These are phyloP conservation scores for Boehmeria nivea DNA, from an alignment of 306 rosid genomes.

Conservation along the genomic window DNA sequence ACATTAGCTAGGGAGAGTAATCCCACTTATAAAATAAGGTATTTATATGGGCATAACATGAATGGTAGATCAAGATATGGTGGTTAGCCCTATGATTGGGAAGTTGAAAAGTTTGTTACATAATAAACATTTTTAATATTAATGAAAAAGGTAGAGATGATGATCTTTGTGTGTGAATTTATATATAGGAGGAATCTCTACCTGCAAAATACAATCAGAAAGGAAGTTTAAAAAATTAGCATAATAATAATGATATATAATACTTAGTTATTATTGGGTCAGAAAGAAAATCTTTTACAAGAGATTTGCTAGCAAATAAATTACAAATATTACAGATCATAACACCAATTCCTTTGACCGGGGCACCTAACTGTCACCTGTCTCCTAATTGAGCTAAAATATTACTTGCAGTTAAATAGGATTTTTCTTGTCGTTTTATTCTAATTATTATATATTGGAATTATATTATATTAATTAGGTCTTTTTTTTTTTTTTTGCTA, in stretches of 20 bases:
- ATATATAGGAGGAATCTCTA: conserved; percentile 26
- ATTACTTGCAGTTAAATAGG: too few species aligned
- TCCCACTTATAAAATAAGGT: conserved; percentile 20
- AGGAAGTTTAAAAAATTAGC: background rate
- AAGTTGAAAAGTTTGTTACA: conserved; percentile 35
- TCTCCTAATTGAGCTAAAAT: background rate
- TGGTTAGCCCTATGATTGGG: conserved; percentile 40
- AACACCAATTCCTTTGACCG: background rate
- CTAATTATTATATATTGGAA: too few species aligned
- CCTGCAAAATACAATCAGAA: background rate
- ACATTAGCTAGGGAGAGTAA: conserved; percentile 27
- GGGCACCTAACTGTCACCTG: conserved; percentile 6
- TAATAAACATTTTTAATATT: background rate
- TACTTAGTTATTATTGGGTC: conserved; percentile 7
- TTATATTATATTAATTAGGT: too few species aligned
- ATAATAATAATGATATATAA: background rate
- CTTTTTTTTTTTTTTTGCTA: too few species aligned
- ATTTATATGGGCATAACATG: conserved; percentile 32
- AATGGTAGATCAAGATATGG: conserved; percentile 28
- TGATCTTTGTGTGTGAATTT: background rate
- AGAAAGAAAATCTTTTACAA: conserved; percentile 45
- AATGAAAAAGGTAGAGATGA: too few species aligned
- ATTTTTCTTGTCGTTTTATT: too few species aligned
- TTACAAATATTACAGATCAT: background rate
- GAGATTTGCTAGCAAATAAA: conserved; percentile 25